Percentiles rank a stretch among this genome's conserved stretches.
Conservation (phyloP, 1,139 yeast species). For the Candida tetrigidarum region DNA sequence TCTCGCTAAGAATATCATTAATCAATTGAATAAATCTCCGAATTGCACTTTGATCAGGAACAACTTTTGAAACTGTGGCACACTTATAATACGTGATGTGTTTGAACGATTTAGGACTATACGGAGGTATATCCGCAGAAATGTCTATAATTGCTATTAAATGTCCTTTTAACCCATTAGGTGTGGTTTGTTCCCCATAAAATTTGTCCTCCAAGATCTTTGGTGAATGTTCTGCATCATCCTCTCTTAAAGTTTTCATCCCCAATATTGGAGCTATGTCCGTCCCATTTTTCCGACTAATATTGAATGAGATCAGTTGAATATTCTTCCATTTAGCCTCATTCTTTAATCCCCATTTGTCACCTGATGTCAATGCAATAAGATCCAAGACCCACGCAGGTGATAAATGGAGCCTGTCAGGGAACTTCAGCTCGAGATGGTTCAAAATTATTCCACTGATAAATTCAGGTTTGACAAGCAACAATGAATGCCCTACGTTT, state of each 20-base stretch:
- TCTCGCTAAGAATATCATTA: conserved; percentile 45
- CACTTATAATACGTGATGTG: conserved; percentile 66
- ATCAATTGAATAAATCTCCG: conserved; percentile 58
- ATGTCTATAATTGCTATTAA: conserved; percentile 70
- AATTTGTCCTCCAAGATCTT: conserved; percentile 49
- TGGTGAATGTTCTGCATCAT: conserved; percentile 67
- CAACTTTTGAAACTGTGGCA: conserved; percentile 79
- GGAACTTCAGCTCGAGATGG: conserved; percentile 57
- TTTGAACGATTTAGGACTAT: conserved; percentile 61
- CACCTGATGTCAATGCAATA: conserved; percentile 65
- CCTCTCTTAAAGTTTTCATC: conserved; percentile 76
- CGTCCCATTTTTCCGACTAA: conserved; percentile 33
- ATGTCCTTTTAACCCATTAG: conserved; percentile 27
- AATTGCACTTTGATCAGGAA: conserved; percentile 68
- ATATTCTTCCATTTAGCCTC: conserved; percentile 71
- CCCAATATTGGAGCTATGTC: conserved; percentile 60
- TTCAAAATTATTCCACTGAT: conserved; percentile 65
- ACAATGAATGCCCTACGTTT: conserved; percentile 68
- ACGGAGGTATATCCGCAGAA: conserved; percentile 78
- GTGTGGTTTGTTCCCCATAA: conserved; percentile 29
- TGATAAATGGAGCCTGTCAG: conserved; percentile 52
- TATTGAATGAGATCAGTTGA: conserved; percentile 51
- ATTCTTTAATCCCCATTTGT: conserved; percentile 81
- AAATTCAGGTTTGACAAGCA: conserved; percentile 67
- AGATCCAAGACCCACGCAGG: conserved; percentile 67